Evolutionary conservation across 192 early-diverging fungal genomes (phyloP), one percentile per base, ranked within the genome.

Genomic region (Rhizoclosmatium sp.): DNA sequence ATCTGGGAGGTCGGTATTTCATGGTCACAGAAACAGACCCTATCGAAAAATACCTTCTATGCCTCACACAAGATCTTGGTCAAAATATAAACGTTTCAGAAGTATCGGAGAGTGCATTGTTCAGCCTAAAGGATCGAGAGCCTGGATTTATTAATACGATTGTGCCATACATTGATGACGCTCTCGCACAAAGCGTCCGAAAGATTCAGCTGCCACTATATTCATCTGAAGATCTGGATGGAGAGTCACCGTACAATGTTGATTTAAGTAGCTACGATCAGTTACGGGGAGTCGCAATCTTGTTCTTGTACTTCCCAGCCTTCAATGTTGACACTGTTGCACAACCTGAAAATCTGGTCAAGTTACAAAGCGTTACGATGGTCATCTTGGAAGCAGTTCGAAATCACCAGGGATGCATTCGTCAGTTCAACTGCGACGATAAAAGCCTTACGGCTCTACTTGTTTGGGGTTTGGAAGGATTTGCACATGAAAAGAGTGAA

Each of bases 351-450:
- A 73, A 71, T 23, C 59, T 80, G 40, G 21, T 2, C 5, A n/a
- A 62, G 14, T 42, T 72, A 7, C 78, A 80, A 49, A 72, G 65
- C 16, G 65, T 80, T 41, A 56, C 62, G 2, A 9, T 42, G 5
- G 59, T 71, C 39, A 65, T 73, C 23, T n/a, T 80, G 21, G 60
- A 9, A 31, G 78, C 70, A 31, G 44, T 65, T 1, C 46, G 78
- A 47, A 47, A 65, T n/a, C 64, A 80, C 58, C 64, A 71, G 31
- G 79, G 79, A 41, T 71, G 71, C 39, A 46, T 69, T 5, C 2
- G 83, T 9, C 80, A 82, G 69, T 82, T 82, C 62, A 82, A 82
- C 54, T 79, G 81, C 31, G 83, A 85, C 64, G 83, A 85, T 44
- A 85, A 85, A 59, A 66, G 71, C 12, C 47, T 78, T 14, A 80